Base-by-base conservation (phyloP, 805 yeast genomes). In the Starmerella floris region DNA sequence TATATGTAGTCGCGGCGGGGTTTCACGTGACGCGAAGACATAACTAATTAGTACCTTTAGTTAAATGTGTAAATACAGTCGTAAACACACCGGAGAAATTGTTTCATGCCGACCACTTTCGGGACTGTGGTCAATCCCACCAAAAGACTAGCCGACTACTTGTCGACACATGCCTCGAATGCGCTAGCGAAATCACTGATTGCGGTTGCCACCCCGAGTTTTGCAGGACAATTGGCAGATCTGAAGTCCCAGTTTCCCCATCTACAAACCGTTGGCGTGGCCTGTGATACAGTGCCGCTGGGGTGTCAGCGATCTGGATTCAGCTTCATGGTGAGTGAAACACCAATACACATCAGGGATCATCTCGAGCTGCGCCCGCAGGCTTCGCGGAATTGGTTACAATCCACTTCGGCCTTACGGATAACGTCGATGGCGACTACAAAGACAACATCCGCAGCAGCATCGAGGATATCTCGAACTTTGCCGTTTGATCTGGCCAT, bases 171-270 rank as follows among this genome's bases (percentile, higher is more conserved):
- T 31, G 51, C 55, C 19, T 35, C 51, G 15, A 49, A 51, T 43
- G 16, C 26, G 5, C 43, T 46, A 20, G 53, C 50, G 23, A 37
- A 43, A 32, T 49, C 62, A 2, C 30, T 60, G 16, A 33, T 63
- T 2, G 50, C 59, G 3, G 56, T 62, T 4, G 57, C 55, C 5
- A 61, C 67, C 16, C 64, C 66, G 11, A 55, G 56, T 38, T 50
- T 59, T 28, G 62, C 66, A 13, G 27, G 42, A 9, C 57, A 59
- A 33, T 45, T 63, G 32, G 30, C 35, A 17, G 31, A 21, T 1
- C 41, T 54, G 15, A 45, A 50, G 21, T 15, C 30, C 16, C 43
- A 40, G 20, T 47, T 49, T 37, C 54, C 54, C 4, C 33, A 37
- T n/a, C 39, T 52, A 17, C 59, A 58, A 42, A 42, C 55, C 8